Percentiles rank a stretch among this genome's conserved stretches.
These are phyloP conservation scores for Corymbia calophylla DNA, from an alignment of 441 rosid genomes.

Conservation along the genomic window DNA sequence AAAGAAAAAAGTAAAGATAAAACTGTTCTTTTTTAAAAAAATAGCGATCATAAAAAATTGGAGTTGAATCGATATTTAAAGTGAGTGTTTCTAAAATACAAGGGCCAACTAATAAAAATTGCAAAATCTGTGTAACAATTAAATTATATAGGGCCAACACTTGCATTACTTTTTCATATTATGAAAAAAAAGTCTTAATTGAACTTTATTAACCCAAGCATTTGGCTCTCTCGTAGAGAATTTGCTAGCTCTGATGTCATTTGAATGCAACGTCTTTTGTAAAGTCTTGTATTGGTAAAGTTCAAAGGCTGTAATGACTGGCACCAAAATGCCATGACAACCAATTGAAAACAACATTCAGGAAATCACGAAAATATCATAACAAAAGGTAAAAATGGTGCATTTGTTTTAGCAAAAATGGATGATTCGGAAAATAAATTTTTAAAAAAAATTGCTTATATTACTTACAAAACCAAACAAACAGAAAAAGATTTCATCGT, in stretches of 20 bases:
- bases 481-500: not conserved
- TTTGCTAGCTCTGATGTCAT: not conserved
- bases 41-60: not conserved
- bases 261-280: not conserved
- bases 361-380: not conserved
- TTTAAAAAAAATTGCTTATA: fast-evolving
- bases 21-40: fast-evolving
- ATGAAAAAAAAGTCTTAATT: not conserved
- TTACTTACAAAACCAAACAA: not conserved
- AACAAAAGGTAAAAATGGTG: not conserved
- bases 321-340: not conserved
- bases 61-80: not conserved
- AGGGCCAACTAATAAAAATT: not conserved
- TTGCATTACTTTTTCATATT: not conserved
- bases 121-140: not conserved
- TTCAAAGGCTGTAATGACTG: not conserved
- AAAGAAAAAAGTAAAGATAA: not conserved
- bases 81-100: not conserved
- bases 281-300: not conserved
- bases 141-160: not conserved
- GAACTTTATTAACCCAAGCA: not conserved
- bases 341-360: not conserved
- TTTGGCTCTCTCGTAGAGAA: not conserved
- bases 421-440: not conserved
- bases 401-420: fast-evolving